phyloP scores from a whole-genome alignment of 2,329 filamentous ascomycete species.

The Trichoderma lentiforme region DNA sequence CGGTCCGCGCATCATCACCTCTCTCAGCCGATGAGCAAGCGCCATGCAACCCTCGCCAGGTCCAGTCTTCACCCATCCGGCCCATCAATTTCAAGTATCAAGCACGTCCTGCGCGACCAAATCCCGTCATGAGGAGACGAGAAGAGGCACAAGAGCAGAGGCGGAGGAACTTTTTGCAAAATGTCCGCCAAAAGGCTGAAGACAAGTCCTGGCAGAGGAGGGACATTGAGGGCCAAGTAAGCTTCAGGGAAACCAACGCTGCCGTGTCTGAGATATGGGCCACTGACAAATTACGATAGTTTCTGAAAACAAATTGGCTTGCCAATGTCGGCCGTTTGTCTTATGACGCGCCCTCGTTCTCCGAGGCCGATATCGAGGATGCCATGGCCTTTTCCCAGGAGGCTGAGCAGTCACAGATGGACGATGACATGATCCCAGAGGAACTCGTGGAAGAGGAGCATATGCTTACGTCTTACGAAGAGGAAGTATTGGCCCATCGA shows the following conservation, averaged over 20 bases:
- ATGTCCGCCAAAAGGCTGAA: constrained; percentile 58
- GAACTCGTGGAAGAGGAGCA: constrained; percentile 52
- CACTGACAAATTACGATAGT: constrained; percentile 24
- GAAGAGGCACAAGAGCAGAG: constrained; percentile 63
- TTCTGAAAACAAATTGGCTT: constrained; percentile 36
- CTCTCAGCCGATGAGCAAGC: constrained; percentile 44
- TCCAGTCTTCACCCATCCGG: constrained; percentile 45
- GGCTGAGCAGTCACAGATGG: constrained; percentile 24
- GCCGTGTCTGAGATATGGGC: not conserved
- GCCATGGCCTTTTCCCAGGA: constrained; percentile 38
- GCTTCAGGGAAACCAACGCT: not conserved
- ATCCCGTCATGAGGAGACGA: constrained; percentile 58
- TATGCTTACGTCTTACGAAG: constrained; percentile 48
- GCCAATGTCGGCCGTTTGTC: constrained; percentile 33
- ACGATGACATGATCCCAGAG: constrained; percentile 54
- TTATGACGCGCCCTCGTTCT: constrained; percentile 38
- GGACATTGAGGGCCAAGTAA: constrained; percentile 57
- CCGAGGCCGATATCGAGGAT: constrained; percentile 52
- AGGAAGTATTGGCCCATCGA: constrained; percentile 23
- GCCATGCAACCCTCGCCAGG: constrained; percentile 38
- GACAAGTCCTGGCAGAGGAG: constrained; percentile 58
- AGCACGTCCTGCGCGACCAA: constrained; percentile 56
- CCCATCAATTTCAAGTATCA: constrained; percentile 48
- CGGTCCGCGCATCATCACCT: constrained; percentile 50
- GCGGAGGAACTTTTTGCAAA: constrained; percentile 66